Evolutionary conservation across 306 rosid genomes (phyloP).

Genomic region (Acacia melanoxylon): DNA sequence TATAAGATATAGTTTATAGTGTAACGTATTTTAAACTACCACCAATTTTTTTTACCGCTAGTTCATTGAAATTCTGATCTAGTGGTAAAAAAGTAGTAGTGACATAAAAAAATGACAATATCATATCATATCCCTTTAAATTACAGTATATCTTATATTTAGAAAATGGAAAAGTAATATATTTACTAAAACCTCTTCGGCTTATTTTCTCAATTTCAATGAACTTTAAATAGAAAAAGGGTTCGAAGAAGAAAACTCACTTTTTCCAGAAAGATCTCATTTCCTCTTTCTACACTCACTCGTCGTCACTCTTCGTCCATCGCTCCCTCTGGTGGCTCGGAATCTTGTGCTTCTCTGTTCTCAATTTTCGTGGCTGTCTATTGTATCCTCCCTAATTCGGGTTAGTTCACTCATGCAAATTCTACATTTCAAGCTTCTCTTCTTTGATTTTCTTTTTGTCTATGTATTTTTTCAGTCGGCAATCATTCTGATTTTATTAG

Average conservation of each 20-base stretch:
- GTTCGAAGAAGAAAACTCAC: neutral
- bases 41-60: too few species aligned
- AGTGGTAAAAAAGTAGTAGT: too few species aligned
- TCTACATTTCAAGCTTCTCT: neutral
- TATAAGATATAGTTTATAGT: too few species aligned
- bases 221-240: neutral
- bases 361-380: neutral
- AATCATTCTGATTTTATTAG: constrained; percentile 20
- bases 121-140: too few species aligned
- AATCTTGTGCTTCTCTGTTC: constrained; percentile 32
- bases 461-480: neutral
- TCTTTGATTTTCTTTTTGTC: neutral
- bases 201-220: neutral
- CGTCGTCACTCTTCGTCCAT: constrained; percentile 4
- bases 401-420: constrained; percentile 21
- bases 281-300: neutral
- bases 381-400: neutral
- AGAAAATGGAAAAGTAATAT: too few species aligned
- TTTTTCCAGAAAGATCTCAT: neutral
- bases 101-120: too few species aligned
- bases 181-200: too few species aligned
- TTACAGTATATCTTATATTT: too few species aligned
- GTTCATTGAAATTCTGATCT: too few species aligned
- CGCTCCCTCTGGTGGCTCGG: constrained; percentile 12
- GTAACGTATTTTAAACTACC: too few species aligned